phyloP scores from a whole-genome alignment of 805 yeast genomes.

The Candida anglica region DNA sequence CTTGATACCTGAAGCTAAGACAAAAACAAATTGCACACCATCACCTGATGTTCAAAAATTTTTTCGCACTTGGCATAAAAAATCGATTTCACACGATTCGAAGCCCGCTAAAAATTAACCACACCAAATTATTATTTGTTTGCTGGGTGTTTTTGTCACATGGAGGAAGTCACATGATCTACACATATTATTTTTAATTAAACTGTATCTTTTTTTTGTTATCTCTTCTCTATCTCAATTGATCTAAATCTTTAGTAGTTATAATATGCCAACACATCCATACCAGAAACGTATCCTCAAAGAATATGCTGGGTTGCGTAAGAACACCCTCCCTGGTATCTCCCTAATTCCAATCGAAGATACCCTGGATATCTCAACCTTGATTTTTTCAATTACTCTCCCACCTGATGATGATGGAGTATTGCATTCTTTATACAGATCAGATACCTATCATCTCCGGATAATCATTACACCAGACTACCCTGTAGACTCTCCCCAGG shows the following conservation, averaged over 20 bases:
- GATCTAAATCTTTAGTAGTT: neutral
- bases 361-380: slow-evolving; percentile 14
- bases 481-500: slow-evolving; percentile 60
- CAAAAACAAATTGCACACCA: no score
- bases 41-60: no score
- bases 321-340: slow-evolving; percentile 17
- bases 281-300: slow-evolving; percentile 25
- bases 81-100: no score
- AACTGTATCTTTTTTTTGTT: no score
- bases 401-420: slow-evolving; percentile 6
- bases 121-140: no score
- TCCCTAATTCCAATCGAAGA: slow-evolving; percentile 11
- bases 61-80: no score
- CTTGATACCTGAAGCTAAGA: no score
- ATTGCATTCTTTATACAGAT: slow-evolving; percentile 8
- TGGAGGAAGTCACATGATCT: no score
- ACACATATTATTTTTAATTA: no score
- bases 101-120: no score
- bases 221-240: neutral
- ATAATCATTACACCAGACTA: slow-evolving; percentile 42
- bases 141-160: no score
- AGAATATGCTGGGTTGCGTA: slow-evolving; percentile 17
- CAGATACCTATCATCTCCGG: slow-evolving; percentile 34
- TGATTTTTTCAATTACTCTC: slow-evolving; percentile 16
- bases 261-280: slow-evolving; percentile 17